Evolutionary conservation across 2,329 filamentous ascomycete genomes (phyloP), one percentile per base, ranked within the genome.

Genomic region (Fusarium sp.): DNA sequence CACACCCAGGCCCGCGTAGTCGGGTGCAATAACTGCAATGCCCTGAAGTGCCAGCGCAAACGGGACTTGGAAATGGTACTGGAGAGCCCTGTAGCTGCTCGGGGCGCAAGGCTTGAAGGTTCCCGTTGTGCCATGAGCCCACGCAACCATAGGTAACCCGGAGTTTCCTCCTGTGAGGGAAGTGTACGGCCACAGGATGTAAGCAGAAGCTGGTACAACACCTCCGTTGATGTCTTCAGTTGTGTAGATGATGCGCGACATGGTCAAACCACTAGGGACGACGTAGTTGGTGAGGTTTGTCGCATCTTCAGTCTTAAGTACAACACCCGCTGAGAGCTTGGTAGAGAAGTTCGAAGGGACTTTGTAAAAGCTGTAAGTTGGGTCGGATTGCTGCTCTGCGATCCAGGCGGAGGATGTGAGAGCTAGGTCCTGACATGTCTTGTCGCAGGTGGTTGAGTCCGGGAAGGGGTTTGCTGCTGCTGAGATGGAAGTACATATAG

Each of bases 11-110:
- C 64, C 65, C 11, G 59, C 55, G 46, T 68, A 68, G 37, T 68
- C 65, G 0, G 65, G 65, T 3, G 64, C 65, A 10, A 68, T 51
- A 4, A 68, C 65, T 19, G 52, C 64, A 13, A 68, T 65, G 1
- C 65, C 65, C 15, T 68, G 64, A 10, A 68, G 59, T 6, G 65
- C 65, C 7, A 68, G 27, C 3, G 55, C 45, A 23, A 68, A 68
- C 0, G 65, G 65, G 8, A 57, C 64, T n/a, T 65, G 61, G 33
- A 68, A 68, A 15, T 68, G 53, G n/a, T 68, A 68, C 20, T 68
- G 64, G 0, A 68, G 56, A 20, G 63, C 58, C 20, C 47, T 41
- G 43, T 68, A 68, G 35, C 51, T 65, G 20, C 58, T 65, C 2
- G 65, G 65, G 2, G 65, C 65, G 6, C 65, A 68, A 13, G 64